Base-by-base conservation (phyloP, 2,329 filamentous ascomycete genomes). In the Fusarium sp. region DNA sequence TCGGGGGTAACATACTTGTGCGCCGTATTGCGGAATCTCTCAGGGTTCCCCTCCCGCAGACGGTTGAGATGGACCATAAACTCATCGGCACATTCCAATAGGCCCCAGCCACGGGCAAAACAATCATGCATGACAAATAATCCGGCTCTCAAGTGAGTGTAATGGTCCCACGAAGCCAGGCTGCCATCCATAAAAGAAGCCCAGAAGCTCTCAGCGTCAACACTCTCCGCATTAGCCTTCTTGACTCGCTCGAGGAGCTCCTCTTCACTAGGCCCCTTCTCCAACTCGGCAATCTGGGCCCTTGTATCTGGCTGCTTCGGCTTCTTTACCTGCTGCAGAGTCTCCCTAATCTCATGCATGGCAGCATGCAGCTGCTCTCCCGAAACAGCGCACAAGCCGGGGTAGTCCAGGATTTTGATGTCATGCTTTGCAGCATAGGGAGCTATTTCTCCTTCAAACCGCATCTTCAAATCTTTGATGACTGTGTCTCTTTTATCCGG, bases 1-100 rank as follows among this genome's bases (percentile, higher is more conserved):
- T 12, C 3, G 2, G n/a, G 18, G 44, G n/a, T 2, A 23, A 62
- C 73, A 28, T 69, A 74, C 76, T 68, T 73, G 47, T 81, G 79
- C 0, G 78, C 76, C 2, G 78, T 78, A 40, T 80, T 80, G 36
- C 77, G 69, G 18, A 81, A 81, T 12, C 70, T 71, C 13, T 76
- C 72, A 1, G 78, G 76, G 5, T 76, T 70, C 3, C 70, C 66
- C 10, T 66, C 66, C 0, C 72, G 61, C 4, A 81, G 52, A 15
- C 76, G 72, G 7, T 62, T 57, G 1, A 81, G 51, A 52, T 77
- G 75, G 0, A 48, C 54, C 52, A 81, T 60, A 39, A 81, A 80
- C 27, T 72, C 69, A 7, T 76, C 75, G 0, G 77, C 77, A 6
- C 76, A 75, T 7, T 75, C 72, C 8, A 79, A 61, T 0, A 80